Base-by-base conservation (phyloP, 1,284 basidiomycete species). In the Tilletiaria anomala region DNA sequence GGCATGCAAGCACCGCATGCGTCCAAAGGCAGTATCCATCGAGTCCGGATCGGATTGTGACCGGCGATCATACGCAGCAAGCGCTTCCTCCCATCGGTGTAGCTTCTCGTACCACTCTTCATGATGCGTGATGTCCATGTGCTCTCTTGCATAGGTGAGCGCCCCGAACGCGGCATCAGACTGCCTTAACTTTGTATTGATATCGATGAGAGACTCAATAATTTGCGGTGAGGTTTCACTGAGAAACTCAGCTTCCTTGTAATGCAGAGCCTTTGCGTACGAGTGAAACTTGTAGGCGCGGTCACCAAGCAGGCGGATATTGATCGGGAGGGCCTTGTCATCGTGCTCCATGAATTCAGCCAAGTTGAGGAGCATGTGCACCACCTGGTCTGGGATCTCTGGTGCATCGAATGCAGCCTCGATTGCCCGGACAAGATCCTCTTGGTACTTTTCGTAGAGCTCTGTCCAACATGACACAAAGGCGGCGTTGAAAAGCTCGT, bases 291-390 rank as follows among this genome's bases (percentile, higher is more conserved):
- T 83, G 70, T 85, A 78, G 0, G 93, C 54, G 61, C 91, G 87
- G 65, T 91, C 85, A 40, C 93, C 93, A 4, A 97, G 76, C 11
- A 84, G 83, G 39, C 84, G 78, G 51, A 91, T 82, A 56, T 94
- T 87, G 54, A 97, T 94, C 0, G 88, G 87, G 1, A 97, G 73
- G 1, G 85, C 77, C 66, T 94, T 94, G 68, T 97, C 93, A 68
- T 97, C 91, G 59, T 96, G 93, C 69, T 97, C 93, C 85, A 97
- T 94, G 67, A 97, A 97, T 68, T 99, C 93, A 6, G 89, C 88
- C n/a, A 97, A 74, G 67, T 89, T 89, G 47, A 99, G 76, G 21
- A 97, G 73, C 36, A 84, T 78, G 65, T 94, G 86, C n/a, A 93
- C 84, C 22, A 97, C 76, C 42, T 96, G 89, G 3, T 84, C 76